A percentile compares a stretch with the other conserved stretches of the same genome.
phyloP scores from a whole-genome alignment of 1,139 yeast species.

The Hemisphaericaspora xylofermentans region DNA sequence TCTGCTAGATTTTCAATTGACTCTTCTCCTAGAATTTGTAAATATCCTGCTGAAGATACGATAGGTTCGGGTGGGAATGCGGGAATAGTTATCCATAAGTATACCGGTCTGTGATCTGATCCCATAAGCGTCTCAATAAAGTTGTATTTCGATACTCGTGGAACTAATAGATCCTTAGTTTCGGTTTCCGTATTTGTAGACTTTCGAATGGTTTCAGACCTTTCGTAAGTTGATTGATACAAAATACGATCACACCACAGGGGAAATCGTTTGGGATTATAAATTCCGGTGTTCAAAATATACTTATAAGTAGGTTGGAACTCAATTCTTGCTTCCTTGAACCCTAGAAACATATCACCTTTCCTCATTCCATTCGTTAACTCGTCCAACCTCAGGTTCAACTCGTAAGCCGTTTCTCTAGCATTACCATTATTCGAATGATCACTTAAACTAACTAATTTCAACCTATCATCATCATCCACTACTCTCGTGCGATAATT shows the following conservation, averaged over 20 bases:
- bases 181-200: neutral
- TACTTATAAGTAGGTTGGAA: slow-evolving; percentile 82
- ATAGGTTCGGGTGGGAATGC: slow-evolving; percentile 41
- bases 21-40: slow-evolving; percentile 30
- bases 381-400: slow-evolving; percentile 52
- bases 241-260: slow-evolving; percentile 90
- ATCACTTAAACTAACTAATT: slow-evolving; percentile 25
- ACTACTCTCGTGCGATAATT: slow-evolving; percentile 59
- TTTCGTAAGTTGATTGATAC: slow-evolving; percentile 49
- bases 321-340: slow-evolving; percentile 57
- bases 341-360: slow-evolving; percentile 56
- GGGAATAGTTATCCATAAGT: slow-evolving; percentile 45
- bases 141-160: slow-evolving; percentile 36
- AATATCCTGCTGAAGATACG: slow-evolving; percentile 37
- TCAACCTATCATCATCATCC: slow-evolving; percentile 15
- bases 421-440: slow-evolving; percentile 15
- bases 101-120: slow-evolving; percentile 49
- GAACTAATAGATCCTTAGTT: slow-evolving; percentile 15
- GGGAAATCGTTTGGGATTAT: slow-evolving; percentile 61
- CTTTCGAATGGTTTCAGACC: slow-evolving; percentile 8
- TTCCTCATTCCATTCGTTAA: slow-evolving; percentile 43
- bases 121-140: slow-evolving; percentile 34
- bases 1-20: slow-evolving; percentile 18
- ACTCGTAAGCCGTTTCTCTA: slow-evolving; percentile 25
- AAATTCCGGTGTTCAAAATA: slow-evolving; percentile 47